Evolutionary conservation across 169 alveolate species (phyloP).

Genomic region (Cryptosporidium ryanae): DNA sequence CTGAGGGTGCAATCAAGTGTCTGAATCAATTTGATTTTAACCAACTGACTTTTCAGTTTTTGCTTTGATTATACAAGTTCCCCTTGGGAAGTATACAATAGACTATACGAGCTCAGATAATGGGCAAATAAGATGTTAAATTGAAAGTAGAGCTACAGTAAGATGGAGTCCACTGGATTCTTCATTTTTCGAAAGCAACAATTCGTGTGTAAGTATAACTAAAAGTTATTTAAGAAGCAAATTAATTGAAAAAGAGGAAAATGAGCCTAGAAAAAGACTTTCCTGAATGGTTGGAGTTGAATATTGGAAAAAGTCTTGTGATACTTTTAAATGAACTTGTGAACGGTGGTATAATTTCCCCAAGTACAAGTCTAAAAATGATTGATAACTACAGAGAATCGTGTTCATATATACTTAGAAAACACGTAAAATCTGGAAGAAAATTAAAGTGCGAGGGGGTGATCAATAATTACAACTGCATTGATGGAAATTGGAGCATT

Average conservation of each 20-base stretch:
- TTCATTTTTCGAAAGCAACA: too few relatives aligned
- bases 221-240: too few relatives aligned
- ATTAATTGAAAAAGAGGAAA: background rate
- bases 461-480: constrained; percentile 39
- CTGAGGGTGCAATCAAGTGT: too few relatives aligned
- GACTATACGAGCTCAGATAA: too few relatives aligned
- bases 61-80: too few relatives aligned
- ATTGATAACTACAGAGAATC: constrained; percentile 27
- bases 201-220: too few relatives aligned
- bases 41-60: too few relatives aligned
- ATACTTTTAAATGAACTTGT: constrained; percentile 32
- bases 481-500: constrained; percentile 62
- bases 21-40: too few relatives aligned
- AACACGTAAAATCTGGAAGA: constrained; percentile 37
- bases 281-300: constrained; percentile 59
- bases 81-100: too few relatives aligned
- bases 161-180: too few relatives aligned
- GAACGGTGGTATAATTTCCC: constrained; percentile 16
- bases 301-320: constrained; percentile 54
- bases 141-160: too few relatives aligned
- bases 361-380: constrained; percentile 31
- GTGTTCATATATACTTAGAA: constrained; percentile 41
- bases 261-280: constrained; percentile 1
- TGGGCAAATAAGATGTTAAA: too few relatives aligned
- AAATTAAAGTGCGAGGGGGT: constrained; percentile 41